Evolutionary conservation across 1,284 basidiomycete genomes (phyloP).

Genomic region (Ustilago curta): DNA sequence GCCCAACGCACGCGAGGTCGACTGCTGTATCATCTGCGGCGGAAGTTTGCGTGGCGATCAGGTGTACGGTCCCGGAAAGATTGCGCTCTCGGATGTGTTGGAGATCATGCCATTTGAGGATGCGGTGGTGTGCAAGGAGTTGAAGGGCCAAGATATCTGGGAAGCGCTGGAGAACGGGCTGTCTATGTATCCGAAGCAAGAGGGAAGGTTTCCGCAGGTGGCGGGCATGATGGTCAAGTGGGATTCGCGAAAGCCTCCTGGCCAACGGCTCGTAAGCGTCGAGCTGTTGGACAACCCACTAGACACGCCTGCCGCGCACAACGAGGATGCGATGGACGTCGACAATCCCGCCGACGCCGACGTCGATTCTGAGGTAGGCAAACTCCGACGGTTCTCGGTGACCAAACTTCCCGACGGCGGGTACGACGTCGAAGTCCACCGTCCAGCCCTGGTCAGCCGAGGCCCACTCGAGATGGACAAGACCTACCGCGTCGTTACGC

Average conservation of each 20-base stretch:
- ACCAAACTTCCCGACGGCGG: constrained; percentile 35
- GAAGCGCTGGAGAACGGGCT: constrained; percentile 82
- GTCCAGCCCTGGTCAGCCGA: constrained; percentile 32
- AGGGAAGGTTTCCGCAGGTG: constrained; percentile 90
- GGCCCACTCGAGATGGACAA: constrained; percentile 51
- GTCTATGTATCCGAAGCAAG: constrained; percentile 86
- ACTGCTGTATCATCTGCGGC: constrained; percentile 58
- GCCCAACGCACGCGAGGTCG: constrained; percentile 42
- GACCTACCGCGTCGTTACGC: constrained; percentile 79
- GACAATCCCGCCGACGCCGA: constrained; percentile 2
- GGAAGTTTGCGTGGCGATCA: constrained; percentile 89
- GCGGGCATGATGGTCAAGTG: constrained; percentile 87
- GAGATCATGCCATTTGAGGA: constrained; percentile 93
- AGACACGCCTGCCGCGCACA: constrained; percentile 15
- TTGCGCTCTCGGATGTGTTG: constrained; percentile 84
- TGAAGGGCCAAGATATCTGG: constrained; percentile 86
- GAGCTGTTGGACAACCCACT: constrained; percentile 52
- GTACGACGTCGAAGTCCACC: constrained; percentile 50
- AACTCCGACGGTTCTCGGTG: constrained; percentile 29
- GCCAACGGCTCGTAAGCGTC: constrained; percentile 55
- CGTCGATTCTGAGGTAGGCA: constrained; percentile 19
- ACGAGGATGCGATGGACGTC: constrained; percentile 37
- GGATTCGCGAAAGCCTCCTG: constrained; percentile 77
- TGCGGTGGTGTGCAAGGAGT: constrained; percentile 80
- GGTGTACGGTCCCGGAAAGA: constrained; percentile 78